Evolutionary conservation across 106 monocot species (phyloP), one percentile per base, ranked within the genome.

Genomic region (Dioscorea zingiberensis): DNA sequence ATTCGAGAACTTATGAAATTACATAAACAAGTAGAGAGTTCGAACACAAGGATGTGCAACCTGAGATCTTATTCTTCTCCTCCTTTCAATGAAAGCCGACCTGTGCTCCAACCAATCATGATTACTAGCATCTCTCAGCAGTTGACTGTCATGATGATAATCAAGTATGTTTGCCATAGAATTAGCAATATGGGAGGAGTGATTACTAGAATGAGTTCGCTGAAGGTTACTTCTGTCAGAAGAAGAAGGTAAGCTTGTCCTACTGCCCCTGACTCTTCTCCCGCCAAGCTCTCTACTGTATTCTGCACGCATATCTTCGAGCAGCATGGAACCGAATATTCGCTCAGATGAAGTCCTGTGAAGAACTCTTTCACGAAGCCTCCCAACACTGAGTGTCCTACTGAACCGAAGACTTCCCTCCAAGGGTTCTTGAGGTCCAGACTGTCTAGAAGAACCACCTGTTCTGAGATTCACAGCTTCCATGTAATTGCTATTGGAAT

Each of bases 1-100:
- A 28, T 60, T 67, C 3, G 21, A 15, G 25, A n/a, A 44, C 13
- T 60, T 27, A 59, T 17, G 51, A 18, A 51, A 51, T 51, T n/a
- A n/a, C n/a, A n/a, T n/a, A n/a, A n/a, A n/a, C n/a, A n/a, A n/a
- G n/a, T n/a, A n/a, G n/a, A n/a, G n/a, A n/a, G n/a, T n/a, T n/a
- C n/a, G n/a, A n/a, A n/a, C n/a, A n/a, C n/a, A n/a, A n/a, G n/a
- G 51, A 16, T 51, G 15, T 21, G 24, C 12, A 68, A 91, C 95
- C 95, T 97, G 95, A 29, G 95, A 97, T 81, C 95, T 77, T 74
- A 97, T 91, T 81, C 95, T 91, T 77, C 97, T 85, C 44, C 95
- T 85, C 48, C 94, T 80, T 72, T 97, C 91, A 16, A 88, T 67
- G 51, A 92, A 91, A 73, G 81, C 68, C 21, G 91, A 97, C 47